Base-by-base conservation (phyloP, 305 asterid genomes). In the Fraxinus sp. region DNA sequence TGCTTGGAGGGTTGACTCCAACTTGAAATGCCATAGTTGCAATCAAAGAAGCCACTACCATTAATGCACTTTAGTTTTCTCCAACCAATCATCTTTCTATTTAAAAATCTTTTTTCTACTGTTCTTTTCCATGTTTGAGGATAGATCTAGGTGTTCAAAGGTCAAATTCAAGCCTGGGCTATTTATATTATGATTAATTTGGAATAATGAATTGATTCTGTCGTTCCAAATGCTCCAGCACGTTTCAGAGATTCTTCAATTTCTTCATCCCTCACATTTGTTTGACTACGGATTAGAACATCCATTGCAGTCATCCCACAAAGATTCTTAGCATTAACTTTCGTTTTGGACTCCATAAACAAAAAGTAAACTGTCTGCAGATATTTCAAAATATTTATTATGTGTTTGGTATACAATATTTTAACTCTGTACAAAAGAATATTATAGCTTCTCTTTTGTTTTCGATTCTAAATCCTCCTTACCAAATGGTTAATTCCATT, bases 31-130 rank as follows among this genome's bases (percentile, higher is more conserved):
- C 82, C 84, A 85, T 85, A 3, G 88, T 86, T 74, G 88, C 84
- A 0, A 83, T 77, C 4, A 86, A 74, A 0, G 84, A 71, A 18
- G 88, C 86, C 83, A 86, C 86, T 2, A 86, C 81, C 88, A 86
- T 86, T 28, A 86, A 24, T 0, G 85, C 20, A 2, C 36, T 39
- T 13, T 22, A 64, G 55, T 73, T 64, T 18, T 39, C 24, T 83
- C 86, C 0, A 80, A 57, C 88, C 88, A 83, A 3, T 72, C 46
- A 0, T 62, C 37, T 9, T 36, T 75, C 2, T 55, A 37, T 52
- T 18, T 32, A 10, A 72, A 32, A 30, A 35, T 1, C 57, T 13
- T 35, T 13, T 74, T 3, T 7, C 24, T 52, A 46, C 26, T 35
- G 10, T 55, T 52, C 10, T 2, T 73, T 24, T 35, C 3, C 5